Evolutionary conservation across 352 stramenopile genomes (phyloP).

Genomic region (Phytophthora meadii): DNA sequence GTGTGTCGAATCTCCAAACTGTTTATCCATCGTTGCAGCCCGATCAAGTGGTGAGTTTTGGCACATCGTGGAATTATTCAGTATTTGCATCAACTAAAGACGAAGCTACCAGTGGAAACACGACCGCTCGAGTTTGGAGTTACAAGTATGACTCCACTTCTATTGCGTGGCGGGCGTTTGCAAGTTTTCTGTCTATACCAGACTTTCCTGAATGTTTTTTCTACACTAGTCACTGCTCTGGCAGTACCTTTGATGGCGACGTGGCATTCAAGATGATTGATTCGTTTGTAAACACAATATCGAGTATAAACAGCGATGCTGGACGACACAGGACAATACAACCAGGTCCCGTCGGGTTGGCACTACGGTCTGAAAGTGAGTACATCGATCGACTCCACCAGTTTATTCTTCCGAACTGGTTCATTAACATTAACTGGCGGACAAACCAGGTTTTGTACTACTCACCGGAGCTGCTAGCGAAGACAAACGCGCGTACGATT

Average conservation of each 20-base stretch:
- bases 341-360: slow-evolving; percentile 5
- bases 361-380: slow-evolving; percentile 27
- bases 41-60: slow-evolving; percentile 39
- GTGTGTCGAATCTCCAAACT: slow-evolving; percentile 18
- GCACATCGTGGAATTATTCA: slow-evolving; percentile 42
- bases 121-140: slow-evolving; percentile 31
- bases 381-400: slow-evolving; percentile 58
- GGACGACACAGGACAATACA: not conserved
- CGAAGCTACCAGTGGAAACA: slow-evolving; percentile 12
- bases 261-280: slow-evolving; percentile 47
- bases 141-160: slow-evolving; percentile 57
- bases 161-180: slow-evolving; percentile 37
- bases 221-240: slow-evolving; percentile 30
- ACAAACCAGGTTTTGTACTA: slow-evolving; percentile 49
- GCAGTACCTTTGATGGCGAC: slow-evolving; percentile 9
- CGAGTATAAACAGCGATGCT: slow-evolving; percentile 1
- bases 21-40: slow-evolving; percentile 38
- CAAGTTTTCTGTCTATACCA: slow-evolving; percentile 13
- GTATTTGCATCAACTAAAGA: slow-evolving; percentile 30
- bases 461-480: slow-evolving; percentile 22
- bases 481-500: slow-evolving; percentile 3
- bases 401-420: slow-evolving; percentile 43
- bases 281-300: slow-evolving; percentile 29
- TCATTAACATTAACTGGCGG: slow-evolving; percentile 37
- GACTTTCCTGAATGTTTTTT: slow-evolving; percentile 41